Percentiles rank a stretch among this genome's conserved stretches.
Conservation (phyloP, 2,329 filamentous ascomycete genomes). For the Pezizomycotina sp. region DNA sequence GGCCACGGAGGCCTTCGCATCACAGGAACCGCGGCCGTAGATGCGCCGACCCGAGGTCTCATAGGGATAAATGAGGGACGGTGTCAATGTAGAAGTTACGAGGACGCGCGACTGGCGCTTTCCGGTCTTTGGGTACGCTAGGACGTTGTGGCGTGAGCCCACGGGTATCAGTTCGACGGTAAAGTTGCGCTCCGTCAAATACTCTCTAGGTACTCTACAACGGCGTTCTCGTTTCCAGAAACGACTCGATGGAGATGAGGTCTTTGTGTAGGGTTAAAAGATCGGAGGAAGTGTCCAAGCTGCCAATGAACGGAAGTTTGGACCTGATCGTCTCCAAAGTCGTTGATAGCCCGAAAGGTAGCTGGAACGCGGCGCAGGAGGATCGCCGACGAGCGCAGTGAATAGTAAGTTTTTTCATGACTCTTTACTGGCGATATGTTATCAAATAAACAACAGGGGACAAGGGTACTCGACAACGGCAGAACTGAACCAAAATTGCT, state of each 20-base stretch:
- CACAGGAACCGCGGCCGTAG: slow-evolving; percentile 57
- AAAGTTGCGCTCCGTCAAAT: slow-evolving; percentile 45
- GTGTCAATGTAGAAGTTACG: slow-evolving; percentile 67
- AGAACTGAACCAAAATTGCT: slow-evolving; percentile 11
- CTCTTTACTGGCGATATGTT: too few relatives aligned
- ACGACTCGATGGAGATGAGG: slow-evolving; percentile 62
- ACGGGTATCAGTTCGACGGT: slow-evolving; percentile 44
- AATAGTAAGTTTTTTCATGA: too few relatives aligned
- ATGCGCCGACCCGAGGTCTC: slow-evolving; percentile 38
- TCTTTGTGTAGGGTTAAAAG: slow-evolving; percentile 59
- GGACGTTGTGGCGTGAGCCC: slow-evolving; percentile 51
- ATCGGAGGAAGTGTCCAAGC: slow-evolving; percentile 23
- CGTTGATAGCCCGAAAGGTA: slow-evolving; percentile 14
- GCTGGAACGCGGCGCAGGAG: too few relatives aligned
- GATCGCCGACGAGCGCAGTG: too few relatives aligned
- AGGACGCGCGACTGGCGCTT: slow-evolving; percentile 42
- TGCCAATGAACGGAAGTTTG: slow-evolving; percentile 11
- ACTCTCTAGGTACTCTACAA: slow-evolving; percentile 52
- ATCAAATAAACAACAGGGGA: too few relatives aligned
- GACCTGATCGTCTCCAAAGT: slow-evolving; percentile 11
- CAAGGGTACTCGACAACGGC: slow-evolving; percentile 12
- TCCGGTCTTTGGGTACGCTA: slow-evolving; percentile 44
- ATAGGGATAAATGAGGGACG: slow-evolving; percentile 57
- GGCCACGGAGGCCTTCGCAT: slow-evolving; percentile 53
- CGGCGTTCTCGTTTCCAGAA: slow-evolving; percentile 48